Base-by-base conservation (phyloP, 345 rosid species). In the Gossypium raimondii region DNA sequence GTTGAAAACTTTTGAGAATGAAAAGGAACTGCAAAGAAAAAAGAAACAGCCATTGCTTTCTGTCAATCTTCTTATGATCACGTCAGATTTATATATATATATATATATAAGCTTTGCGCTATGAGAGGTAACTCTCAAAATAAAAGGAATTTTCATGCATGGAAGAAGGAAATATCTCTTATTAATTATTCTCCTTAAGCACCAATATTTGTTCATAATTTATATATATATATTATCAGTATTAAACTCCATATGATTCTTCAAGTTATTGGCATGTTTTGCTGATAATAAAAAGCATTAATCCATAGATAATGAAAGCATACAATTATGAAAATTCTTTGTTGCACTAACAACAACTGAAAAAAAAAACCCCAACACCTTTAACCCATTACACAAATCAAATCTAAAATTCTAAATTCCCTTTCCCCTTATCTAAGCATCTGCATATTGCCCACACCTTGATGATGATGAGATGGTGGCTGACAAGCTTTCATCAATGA, bases 401-500 rank as follows among this genome's bases (percentile, higher is more conserved):
- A 34, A 51, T 4, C 16, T 56, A n/a, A 56, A 56, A 38, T 43
- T 29, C 22, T 56, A 65, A 18, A 70, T 22, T 14, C 48, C 50
- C 25, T 70, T 18, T 34, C 41, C 7, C 43, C 34, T 83, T 41
- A 87, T 82, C 87, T 82, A 81, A 90, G 87, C 85, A 88, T 90
- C 79, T 83, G 87, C 85, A 89, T 79, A 75, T 82, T 84, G 73
- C 85, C 84, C 72, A 75, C 72, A 81, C 81, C 78, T 72, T 74
- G 84, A 85, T 82, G 83, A 55, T 72, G 83, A 59, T 83, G 75
- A 76, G 88, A 38, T 41, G 83, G 80, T 41, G 82, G 80, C 79
- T 87, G 86, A 73, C 87, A 87, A 52, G 82, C 88, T 79, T 85
- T 92, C 78, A 77, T 72, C 75, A 82, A 75, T 47, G 84, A 58